These are phyloP conservation scores for Ophiocordyceps sinensis DNA, from an alignment of 2,329 filamentous ascomycete species.

Conservation along the genomic window DNA sequence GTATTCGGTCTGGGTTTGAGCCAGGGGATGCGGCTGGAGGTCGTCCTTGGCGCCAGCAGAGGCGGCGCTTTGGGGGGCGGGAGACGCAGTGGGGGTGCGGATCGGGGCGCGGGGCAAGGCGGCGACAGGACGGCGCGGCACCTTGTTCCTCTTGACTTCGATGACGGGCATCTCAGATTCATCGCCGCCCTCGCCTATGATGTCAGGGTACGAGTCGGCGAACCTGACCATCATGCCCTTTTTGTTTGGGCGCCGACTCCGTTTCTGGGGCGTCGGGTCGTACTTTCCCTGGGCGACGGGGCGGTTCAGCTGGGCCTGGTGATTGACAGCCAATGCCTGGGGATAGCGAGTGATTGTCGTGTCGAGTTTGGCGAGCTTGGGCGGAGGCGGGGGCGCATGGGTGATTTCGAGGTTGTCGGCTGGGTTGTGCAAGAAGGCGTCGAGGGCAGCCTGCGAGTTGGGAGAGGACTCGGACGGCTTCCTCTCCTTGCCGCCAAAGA, in stretches of 20 bases:
- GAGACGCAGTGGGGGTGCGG: conserved; percentile 2
- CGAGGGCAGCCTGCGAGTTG: conserved; percentile 28
- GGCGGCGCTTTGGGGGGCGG: conserved; percentile 1
- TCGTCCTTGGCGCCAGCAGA: conserved; percentile 17
- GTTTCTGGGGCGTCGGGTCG: conserved; percentile 27
- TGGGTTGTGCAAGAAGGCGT: conserved; percentile 43
- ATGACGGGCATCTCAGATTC: conserved; percentile 59
- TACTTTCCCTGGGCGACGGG: conserved; percentile 22
- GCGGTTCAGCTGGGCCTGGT: conserved; percentile 28
- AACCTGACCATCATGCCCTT: conserved; percentile 67
- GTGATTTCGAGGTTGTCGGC: conserved; percentile 40
- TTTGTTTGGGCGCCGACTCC: conserved; percentile 32
- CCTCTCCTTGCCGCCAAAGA: conserved; percentile 36
- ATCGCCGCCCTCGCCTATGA: conserved; percentile 87
- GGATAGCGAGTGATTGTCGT: conserved; percentile 42
- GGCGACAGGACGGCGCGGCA: conserved; percentile 18
- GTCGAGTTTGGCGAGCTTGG: conserved; percentile 40
- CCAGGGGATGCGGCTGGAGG: conserved; percentile 39
- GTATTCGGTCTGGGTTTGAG: conserved; percentile 44
- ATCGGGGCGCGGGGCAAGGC: conserved; percentile 8
- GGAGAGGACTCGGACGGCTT: conserved; percentile 14
- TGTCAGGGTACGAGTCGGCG: conserved; percentile 52
- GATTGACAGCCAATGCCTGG: conserved; percentile 32
- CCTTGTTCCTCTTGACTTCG: conserved; percentile 52
- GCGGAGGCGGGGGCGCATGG: conserved; percentile 31